Conservation (phyloP, 1,139 yeast species). For the Scheffersomyces stambukii region DNA sequence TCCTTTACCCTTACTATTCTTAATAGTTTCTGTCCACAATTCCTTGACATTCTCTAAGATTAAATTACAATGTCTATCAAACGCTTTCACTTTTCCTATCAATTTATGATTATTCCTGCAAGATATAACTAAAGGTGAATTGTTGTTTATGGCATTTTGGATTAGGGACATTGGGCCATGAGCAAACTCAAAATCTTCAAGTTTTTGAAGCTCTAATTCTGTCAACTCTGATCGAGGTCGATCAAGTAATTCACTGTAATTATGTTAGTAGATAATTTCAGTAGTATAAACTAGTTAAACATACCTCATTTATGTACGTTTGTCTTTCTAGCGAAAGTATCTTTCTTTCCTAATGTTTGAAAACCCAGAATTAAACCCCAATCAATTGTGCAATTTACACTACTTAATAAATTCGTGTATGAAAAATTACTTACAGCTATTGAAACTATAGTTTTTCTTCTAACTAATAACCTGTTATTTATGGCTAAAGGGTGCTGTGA, state of each 20-base stretch:
- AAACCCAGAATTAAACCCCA: too few relatives aligned
- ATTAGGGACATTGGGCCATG: conserved; percentile 90
- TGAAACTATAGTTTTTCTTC: conserved; percentile 2
- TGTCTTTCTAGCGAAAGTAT: too few relatives aligned
- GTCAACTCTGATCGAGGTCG: conserved; percentile 78
- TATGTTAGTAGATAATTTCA: neutral
- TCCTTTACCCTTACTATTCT: conserved; percentile 64
- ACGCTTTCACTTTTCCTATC: conserved; percentile 86
- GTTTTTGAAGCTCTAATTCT: conserved; percentile 70
- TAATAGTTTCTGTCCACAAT: conserved; percentile 74
- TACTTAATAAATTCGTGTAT: too few relatives aligned
- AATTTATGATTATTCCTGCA: conserved; percentile 91
- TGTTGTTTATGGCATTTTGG: conserved; percentile 71
- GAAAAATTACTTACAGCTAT: too few relatives aligned
- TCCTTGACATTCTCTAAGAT: conserved; percentile 90
- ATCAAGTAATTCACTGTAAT: conserved; percentile 58
- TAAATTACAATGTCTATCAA: conserved; percentile 94
- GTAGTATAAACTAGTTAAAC: neutral
- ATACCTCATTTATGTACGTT: conserved; percentile 5
- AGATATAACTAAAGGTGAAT: conserved; percentile 78
- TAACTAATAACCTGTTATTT: conserved; percentile 15
- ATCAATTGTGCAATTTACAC: too few relatives aligned
- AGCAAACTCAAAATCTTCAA: conserved; percentile 86
- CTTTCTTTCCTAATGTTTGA: too few relatives aligned
- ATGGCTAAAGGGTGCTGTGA: conserved; percentile 73